Base-by-base conservation (phyloP, 371 early-diverging fungal genomes). In the Basidiobolus heterosporus region DNA sequence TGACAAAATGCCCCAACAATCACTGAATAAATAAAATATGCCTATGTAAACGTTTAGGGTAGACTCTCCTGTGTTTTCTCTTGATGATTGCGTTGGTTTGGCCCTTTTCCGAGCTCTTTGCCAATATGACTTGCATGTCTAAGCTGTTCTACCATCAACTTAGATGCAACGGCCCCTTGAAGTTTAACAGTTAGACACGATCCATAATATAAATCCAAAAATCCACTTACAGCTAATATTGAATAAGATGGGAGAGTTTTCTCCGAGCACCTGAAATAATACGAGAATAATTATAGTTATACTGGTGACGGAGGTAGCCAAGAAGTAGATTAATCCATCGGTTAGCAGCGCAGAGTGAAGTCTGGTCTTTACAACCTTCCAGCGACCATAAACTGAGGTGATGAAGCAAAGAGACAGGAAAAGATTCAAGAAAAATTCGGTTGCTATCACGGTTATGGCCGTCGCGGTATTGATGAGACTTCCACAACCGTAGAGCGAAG, bases 91-190 rank as follows among this genome's bases (percentile, higher is more conserved):
- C 30, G 30, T 3, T 3, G 9, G 9, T 30, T 30, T 5, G 30
- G 3, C 5, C 30, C 30, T 9, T 30, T 30, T 9, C 3, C 30
- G 9, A 30, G 3, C 30, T 30, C 30, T 30, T 9, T 30, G 30
- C 30, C 30, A 30, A 30, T 9, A 30, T 30, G 30, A 9, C 30
- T 30, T 3, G 46, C 46, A 14, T 30, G 46, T 11, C 46, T 20
- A 17, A 50, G 36, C 18, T 50, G 51, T 9, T 18, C 17, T 2
- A 50, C 51, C 9, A 45, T 50, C n/a, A 50, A 46, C 16, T 15
- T 37, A 13, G 45, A 45, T 7, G 51, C 45, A 13, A 50, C 41
- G 18, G 36, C 51, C 51, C 51, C 30, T 30, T n/a, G n/a, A n/a
- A n/a, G n/a, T n/a, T n/a, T n/a, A n/a, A 30, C 30, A 30, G 30